Conservation (phyloP, 768 basidiomycete species). For the Hydnomerulius pinastri region DNA sequence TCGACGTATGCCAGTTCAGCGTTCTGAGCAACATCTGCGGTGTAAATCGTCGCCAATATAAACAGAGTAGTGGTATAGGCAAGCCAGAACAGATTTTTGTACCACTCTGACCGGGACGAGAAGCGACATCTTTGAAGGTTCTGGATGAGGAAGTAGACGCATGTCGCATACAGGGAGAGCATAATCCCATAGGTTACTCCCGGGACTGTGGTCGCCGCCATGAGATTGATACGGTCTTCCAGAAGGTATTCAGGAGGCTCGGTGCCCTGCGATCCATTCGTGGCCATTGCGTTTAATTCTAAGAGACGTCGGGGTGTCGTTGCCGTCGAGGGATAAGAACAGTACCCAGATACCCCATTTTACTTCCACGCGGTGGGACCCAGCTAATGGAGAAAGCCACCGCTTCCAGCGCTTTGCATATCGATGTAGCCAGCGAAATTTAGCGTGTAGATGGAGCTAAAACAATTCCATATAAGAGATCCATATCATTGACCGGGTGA, state of each 20-base stretch:
- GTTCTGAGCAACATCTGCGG: constrained; percentile 5
- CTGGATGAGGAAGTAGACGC: not conserved
- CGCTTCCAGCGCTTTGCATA: too few species aligned
- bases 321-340: too few species aligned
- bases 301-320: too few species aligned
- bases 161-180: not conserved
- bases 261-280: not conserved
- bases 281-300: not conserved
- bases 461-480: too few species aligned
- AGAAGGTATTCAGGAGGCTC: not conserved
- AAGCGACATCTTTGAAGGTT: not conserved
- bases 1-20: constrained; percentile 12
- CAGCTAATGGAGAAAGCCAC: too few species aligned
- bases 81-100: constrained; percentile 10
- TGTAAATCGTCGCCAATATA: constrained; percentile 13
- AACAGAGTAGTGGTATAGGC: constrained; percentile 11
- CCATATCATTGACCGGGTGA: too few species aligned
- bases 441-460: too few species aligned
- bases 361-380: too few species aligned
- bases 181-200: too few species aligned
- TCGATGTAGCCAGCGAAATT: too few species aligned
- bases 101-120: not conserved
- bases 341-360: too few species aligned
- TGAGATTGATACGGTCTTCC: not conserved
- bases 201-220: not conserved